A percentile compares a stretch with the other conserved stretches of the same genome.
phyloP scores from a whole-genome alignment of 495 filamentous ascomycete genomes.

The Neurospora hispaniola region DNA sequence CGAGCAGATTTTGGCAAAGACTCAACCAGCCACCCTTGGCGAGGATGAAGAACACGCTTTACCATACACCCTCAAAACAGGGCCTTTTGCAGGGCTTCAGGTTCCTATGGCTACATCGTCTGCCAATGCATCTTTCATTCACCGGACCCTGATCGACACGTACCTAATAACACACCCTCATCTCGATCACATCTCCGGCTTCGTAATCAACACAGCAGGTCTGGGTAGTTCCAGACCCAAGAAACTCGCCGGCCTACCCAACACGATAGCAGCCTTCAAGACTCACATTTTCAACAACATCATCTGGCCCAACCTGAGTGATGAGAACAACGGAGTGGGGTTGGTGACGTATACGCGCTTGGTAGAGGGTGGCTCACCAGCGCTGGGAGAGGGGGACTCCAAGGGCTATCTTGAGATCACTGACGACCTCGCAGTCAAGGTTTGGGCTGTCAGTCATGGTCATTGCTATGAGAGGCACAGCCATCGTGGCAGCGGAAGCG shows the following conservation, averaged over 20 bases:
- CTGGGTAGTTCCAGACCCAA: slow-evolving; percentile 69
- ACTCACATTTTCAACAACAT: slow-evolving; percentile 93
- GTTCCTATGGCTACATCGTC: slow-evolving; percentile 49
- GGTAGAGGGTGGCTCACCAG: slow-evolving; percentile 74
- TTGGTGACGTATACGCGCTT: slow-evolving; percentile 84
- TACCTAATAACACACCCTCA: slow-evolving; percentile 92
- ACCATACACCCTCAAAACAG: slow-evolving; percentile 28
- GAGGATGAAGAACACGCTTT: slow-evolving; percentile 18
- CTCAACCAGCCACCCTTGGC: slow-evolving; percentile 36
- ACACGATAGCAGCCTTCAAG: slow-evolving; percentile 80
- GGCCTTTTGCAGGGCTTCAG: slow-evolving; percentile 66
- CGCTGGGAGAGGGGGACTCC: slow-evolving; percentile 62
- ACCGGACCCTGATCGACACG: slow-evolving; percentile 67
- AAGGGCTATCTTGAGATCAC: slow-evolving; percentile 77
- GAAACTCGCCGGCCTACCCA: slow-evolving; percentile 70
- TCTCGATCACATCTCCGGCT: slow-evolving; percentile 82
- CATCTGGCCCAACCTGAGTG: slow-evolving; percentile 95
- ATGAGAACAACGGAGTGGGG: slow-evolving; percentile 90
- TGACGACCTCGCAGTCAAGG: slow-evolving; percentile 68
- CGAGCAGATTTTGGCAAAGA: slow-evolving; percentile 50
- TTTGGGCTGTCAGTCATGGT: slow-evolving; percentile 76
- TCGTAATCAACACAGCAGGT: slow-evolving; percentile 85
- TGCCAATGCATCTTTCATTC: slow-evolving; percentile 71
- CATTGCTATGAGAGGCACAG: slow-evolving; percentile 65
- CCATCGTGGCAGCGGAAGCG: slow-evolving; percentile 44